Evolutionary conservation across 2,329 filamentous ascomycete genomes (phyloP).

Genomic region (Periconia sp.): DNA sequence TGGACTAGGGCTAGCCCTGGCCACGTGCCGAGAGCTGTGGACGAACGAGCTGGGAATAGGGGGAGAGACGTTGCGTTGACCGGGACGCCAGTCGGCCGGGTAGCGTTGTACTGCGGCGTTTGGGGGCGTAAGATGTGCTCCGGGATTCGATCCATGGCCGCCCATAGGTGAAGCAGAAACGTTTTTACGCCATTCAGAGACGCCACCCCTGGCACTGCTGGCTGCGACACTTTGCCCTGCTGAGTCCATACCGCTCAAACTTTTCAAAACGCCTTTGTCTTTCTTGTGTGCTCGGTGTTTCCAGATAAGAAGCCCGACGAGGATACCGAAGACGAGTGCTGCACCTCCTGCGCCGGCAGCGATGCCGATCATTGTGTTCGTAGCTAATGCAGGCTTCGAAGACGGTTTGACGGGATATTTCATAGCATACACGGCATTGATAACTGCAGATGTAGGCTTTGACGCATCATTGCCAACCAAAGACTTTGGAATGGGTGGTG

Average conservation of each 20-base stretch:
- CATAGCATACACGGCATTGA: constrained; percentile 34
- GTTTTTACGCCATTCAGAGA: constrained; percentile 12
- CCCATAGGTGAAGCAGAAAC: constrained; percentile 4
- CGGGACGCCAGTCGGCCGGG: constrained; percentile 14
- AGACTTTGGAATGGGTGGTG: constrained; percentile 19
- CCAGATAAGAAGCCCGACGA: constrained; percentile 14
- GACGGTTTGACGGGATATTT: constrained; percentile 24
- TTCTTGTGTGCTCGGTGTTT: constrained; percentile 16
- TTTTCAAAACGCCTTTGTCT: constrained; percentile 16
- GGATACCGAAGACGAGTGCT: constrained; percentile 13
- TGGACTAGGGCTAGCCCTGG: constrained; percentile 4
- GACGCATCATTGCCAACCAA: constrained; percentile 5
- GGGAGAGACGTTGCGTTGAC: constrained; percentile 11
- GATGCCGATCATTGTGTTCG: constrained; percentile 27
- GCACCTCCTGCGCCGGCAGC: constrained; percentile 19
- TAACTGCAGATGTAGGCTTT: constrained; percentile 21
- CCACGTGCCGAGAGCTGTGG: neutral
- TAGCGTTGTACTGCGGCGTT: constrained; percentile 7
- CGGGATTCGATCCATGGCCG: constrained; percentile 5
- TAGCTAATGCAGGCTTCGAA: constrained; percentile 15
- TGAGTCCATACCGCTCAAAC: constrained; percentile 9
- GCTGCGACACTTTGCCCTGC: constrained; percentile 11
- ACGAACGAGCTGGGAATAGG: constrained; percentile 5
- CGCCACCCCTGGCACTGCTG: constrained; percentile 5
- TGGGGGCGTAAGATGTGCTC: constrained; percentile 10